phyloP scores from a whole-genome alignment of 768 basidiomycete genomes.

The Sporobolomyces pararoseus region DNA sequence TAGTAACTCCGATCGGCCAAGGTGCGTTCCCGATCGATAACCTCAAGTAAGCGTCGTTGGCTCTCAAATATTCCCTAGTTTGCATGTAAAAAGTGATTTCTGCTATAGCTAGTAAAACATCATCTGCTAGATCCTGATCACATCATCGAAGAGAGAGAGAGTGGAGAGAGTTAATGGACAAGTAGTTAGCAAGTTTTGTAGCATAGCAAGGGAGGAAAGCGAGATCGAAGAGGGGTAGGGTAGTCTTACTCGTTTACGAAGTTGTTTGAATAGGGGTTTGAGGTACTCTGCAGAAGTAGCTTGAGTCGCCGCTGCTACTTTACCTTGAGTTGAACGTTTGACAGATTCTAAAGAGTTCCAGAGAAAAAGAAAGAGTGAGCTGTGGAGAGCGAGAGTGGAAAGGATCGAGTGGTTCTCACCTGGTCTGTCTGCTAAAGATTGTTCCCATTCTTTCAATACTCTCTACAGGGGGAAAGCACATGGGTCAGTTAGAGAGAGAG shows the following conservation, averaged over 20 bases:
- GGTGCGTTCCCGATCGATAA: constrained; percentile 97
- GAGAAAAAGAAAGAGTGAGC: too few relatives aligned
- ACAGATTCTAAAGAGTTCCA: too few relatives aligned
- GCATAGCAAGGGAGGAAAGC: too few relatives aligned
- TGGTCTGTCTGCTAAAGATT: constrained; percentile 88
- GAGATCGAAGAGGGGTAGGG: neutral
- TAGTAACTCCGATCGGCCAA: constrained; percentile 99
- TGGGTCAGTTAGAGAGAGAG: too few relatives aligned
- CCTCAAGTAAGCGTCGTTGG: constrained; percentile 95
- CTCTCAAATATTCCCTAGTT: constrained; percentile 85
- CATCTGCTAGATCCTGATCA: constrained; percentile 64
- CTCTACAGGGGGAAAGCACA: constrained; percentile 49
- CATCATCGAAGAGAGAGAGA: neutral
- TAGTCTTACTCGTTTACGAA: constrained; percentile 73
- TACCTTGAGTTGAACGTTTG: constrained; percentile 84
- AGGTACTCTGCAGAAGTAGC: constrained; percentile 93
- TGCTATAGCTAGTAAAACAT: constrained; percentile 78
- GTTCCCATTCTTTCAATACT: constrained; percentile 91
- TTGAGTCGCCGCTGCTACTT: constrained; percentile 89
- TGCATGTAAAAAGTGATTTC: constrained; percentile 96
- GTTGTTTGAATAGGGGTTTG: constrained; percentile 87
- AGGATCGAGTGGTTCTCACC: constrained; percentile 55
- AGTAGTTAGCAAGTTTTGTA: too few relatives aligned
- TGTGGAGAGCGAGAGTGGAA: too few relatives aligned
- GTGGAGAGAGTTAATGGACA: neutral